phyloP scores from a whole-genome alignment of 805 yeast species.

The Metschnikowia corniflorae region DNA sequence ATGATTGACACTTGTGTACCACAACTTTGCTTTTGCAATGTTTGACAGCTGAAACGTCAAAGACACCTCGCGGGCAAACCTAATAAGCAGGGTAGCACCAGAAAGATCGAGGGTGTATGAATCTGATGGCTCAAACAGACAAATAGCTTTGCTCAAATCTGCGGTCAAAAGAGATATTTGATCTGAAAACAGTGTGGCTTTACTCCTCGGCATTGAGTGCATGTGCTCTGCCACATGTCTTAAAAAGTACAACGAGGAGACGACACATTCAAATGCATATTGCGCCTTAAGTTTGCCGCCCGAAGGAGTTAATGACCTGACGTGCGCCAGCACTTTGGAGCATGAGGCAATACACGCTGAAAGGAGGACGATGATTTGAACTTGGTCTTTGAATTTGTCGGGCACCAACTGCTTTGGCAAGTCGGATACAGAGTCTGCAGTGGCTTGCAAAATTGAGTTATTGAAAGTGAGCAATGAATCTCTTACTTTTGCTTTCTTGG shows the following conservation, averaged over 20 bases:
- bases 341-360: slow-evolving; percentile 1
- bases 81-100: no score
- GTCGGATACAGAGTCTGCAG: background rate
- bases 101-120: no score
- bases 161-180: no score
- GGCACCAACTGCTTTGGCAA: slow-evolving; percentile 5
- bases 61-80: no score
- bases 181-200: no score
- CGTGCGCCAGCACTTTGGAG: slow-evolving; percentile 1
- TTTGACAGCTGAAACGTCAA: no score
- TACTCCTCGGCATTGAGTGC: no score
- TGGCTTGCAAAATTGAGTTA: background rate
- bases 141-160: no score
- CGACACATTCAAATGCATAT: background rate
- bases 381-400: slow-evolving; percentile 1
- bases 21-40: no score
- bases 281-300: background rate
- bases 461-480: background rate
- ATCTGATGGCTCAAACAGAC: no score
- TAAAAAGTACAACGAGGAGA: background rate
- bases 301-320: background rate
- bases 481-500: slow-evolving; percentile 2
- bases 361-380: background rate
- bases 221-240: background rate
- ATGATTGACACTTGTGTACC: no score